Base-by-base conservation (phyloP, 768 basidiomycete genomes). In the Russula earlei region DNA sequence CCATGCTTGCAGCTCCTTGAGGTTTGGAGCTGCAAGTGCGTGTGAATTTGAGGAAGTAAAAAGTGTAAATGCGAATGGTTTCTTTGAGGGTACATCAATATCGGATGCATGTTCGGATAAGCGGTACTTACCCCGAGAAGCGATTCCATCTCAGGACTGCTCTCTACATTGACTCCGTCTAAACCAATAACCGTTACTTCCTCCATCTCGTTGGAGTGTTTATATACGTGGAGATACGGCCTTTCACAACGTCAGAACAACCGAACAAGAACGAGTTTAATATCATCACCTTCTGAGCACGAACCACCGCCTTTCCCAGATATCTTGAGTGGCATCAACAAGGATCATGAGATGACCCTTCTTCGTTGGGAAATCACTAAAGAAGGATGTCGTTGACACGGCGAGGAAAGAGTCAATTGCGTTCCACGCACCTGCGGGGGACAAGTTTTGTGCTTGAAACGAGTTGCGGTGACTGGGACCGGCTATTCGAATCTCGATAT, bases 11-110 rank as follows among this genome's bases (percentile, higher is more conserved):
- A 91, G 75, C 65, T 96, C 93, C 72, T 89, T 94, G 55, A 75
- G 70, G 64, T 76, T 89, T 3, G 85, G 80, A 33, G 92, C 91
- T 9, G 88, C 85, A 10, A 96, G 77, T 36, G 89, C 90, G 71
- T 93, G 86, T 24, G 92, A 93, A 68, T 96, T 95, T 8, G 89
- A 88, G 12, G 89, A 77, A 2, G 93, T 93, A 70, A 94, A 95
- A 31, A 96, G 77, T 12, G 90, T 92, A 70, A 96, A 94, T 14
- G 85, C 86, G 69, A 83, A 85, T 33, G 77, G 82, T 77, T 85
- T 89, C 92, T 93, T 66, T 8, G 10, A 37, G 52, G 31, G 36
- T 15, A 24, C 15, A 46, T 54, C 37, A 55, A n/a, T n/a, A 57
- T 34, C 31, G 19, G 11, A 11, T 48, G 10, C 49, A 34, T 8